Conservation (phyloP, 2,329 filamentous ascomycete genomes). For the Mycocentrospora acerina region DNA sequence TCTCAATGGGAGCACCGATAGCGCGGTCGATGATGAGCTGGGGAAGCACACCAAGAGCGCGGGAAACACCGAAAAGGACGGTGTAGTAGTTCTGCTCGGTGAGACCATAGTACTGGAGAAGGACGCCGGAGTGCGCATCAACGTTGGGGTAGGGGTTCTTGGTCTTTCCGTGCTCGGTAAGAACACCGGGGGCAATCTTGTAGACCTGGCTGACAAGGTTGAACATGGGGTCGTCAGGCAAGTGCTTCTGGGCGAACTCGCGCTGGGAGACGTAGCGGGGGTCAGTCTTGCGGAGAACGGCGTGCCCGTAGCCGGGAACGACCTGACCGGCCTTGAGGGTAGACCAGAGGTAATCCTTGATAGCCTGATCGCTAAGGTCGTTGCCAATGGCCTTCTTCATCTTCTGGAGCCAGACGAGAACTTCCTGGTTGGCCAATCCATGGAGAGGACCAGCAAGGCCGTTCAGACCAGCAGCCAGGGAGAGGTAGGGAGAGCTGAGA, state of each 20-base stretch:
- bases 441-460: slow-evolving; percentile 97
- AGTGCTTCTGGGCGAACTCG: slow-evolving; percentile 90
- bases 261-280: slow-evolving; percentile 98
- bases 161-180: slow-evolving; percentile 99
- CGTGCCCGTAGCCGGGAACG: slow-evolving; percentile 97
- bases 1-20: slow-evolving; percentile 93
- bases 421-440: slow-evolving; percentile 99
- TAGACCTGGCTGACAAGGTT: slow-evolving; percentile 99
- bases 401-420: slow-evolving; percentile 97
- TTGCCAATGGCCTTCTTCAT: slow-evolving; percentile 96
- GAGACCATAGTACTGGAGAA: slow-evolving; percentile 98
- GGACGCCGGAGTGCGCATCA: slow-evolving; percentile 97
- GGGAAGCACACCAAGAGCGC: slow-evolving; percentile 96
- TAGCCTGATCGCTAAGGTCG: slow-evolving; percentile 92
- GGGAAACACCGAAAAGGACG: slow-evolving; percentile 97
- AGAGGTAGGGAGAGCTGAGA: slow-evolving; percentile 96
- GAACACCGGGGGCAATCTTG: slow-evolving; percentile 97
- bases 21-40: slow-evolving; percentile 99
- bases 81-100: slow-evolving; percentile 99
- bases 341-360: slow-evolving; percentile 98
- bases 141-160: slow-evolving; percentile 99
- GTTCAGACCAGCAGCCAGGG: slow-evolving; percentile 93
- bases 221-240: slow-evolving; percentile 99
- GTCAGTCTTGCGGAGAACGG: slow-evolving; percentile 99
- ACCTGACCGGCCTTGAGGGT: slow-evolving; percentile 95